Percentiles rank a stretch among this genome's conserved stretches.
These are phyloP conservation scores for Cornus controversa DNA, from an alignment of 148 eudicot species.

Conservation along the genomic window DNA sequence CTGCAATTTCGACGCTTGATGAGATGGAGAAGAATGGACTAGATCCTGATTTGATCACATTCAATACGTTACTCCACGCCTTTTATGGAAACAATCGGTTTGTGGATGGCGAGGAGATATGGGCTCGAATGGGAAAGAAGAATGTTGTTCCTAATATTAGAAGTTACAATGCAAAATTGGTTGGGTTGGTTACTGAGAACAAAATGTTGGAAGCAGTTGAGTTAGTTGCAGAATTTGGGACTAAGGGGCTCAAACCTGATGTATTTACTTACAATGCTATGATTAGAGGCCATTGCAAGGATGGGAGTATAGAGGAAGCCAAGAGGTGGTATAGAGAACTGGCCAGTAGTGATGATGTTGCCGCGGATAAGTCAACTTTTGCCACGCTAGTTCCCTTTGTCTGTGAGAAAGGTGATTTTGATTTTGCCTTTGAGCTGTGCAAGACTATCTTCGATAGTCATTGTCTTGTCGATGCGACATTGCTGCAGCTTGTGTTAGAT, in stretches of 20 bases:
- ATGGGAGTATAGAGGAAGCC: slow-evolving; percentile 42
- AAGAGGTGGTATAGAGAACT: slow-evolving; percentile 50
- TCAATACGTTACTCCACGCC: slow-evolving; percentile 40
- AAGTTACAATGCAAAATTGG: slow-evolving; percentile 41
- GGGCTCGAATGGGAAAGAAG: slow-evolving; percentile 41
- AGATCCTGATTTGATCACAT: slow-evolving; percentile 32
- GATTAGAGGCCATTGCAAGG: slow-evolving; percentile 34
- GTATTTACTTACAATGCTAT: slow-evolving; percentile 34
- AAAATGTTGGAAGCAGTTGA: slow-evolving; percentile 40
- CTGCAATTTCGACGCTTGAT: slow-evolving; percentile 33
- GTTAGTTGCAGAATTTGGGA: slow-evolving; percentile 27
- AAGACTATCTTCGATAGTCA: slow-evolving; percentile 21
- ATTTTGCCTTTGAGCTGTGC: slow-evolving; percentile 46
- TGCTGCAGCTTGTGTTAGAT: slow-evolving; percentile 55
- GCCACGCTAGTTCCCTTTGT: slow-evolving; percentile 32
- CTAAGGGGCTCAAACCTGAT: slow-evolving; percentile 30
- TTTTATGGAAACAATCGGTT: slow-evolving; percentile 28
- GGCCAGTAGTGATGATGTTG: slow-evolving; percentile 18
- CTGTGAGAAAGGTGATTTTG: slow-evolving; percentile 43
- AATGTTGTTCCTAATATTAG: slow-evolving; percentile 35
- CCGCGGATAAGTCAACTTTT: slow-evolving; percentile 31
- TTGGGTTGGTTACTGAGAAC: slow-evolving; percentile 39
- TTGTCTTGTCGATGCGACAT: slow-evolving; percentile 24
- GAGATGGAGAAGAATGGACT: slow-evolving; percentile 50
- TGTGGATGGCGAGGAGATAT: slow-evolving; percentile 41